These are phyloP conservation scores for Pseudonitzschia pungens DNA, from an alignment of 108 stramenopile genomes.

Conservation along the genomic window DNA sequence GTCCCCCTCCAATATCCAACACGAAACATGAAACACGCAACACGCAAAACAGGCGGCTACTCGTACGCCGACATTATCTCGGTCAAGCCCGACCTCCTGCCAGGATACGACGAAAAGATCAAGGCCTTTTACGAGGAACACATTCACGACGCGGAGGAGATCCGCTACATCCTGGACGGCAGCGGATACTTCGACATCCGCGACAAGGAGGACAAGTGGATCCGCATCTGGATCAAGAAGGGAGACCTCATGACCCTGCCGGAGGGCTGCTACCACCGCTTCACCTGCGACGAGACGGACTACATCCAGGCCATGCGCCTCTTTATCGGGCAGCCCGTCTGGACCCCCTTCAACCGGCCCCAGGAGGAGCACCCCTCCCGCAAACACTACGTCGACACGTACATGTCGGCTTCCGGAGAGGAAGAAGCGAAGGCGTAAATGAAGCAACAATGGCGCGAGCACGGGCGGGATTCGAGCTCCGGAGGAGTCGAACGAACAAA, in stretches of 20 bases:
- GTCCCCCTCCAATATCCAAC: too few species aligned
- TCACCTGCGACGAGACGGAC: slow-evolving; percentile 87
- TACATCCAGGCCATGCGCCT: slow-evolving; percentile 93
- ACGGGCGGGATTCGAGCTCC: too few species aligned
- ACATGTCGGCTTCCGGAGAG: not conserved
- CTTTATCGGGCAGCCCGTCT: slow-evolving; percentile 93
- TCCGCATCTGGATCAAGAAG: slow-evolving; percentile 90
- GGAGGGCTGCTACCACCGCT: slow-evolving; percentile 91
- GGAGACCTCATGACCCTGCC: slow-evolving; percentile 96
- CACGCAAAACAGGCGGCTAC: slow-evolving; percentile 66
- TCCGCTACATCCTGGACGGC: slow-evolving; percentile 90
- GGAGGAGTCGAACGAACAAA: too few species aligned
- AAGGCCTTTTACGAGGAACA: slow-evolving; percentile 95
- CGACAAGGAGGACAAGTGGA: slow-evolving; percentile 81
- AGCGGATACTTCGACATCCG: slow-evolving; percentile 94
- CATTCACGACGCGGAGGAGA: slow-evolving; percentile 97
- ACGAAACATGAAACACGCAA: too few species aligned
- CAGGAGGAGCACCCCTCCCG: slow-evolving; percentile 82
- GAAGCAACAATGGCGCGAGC: not conserved
- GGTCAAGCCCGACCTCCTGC: slow-evolving; percentile 80
- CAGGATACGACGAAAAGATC: slow-evolving; percentile 89
- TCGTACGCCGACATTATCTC: slow-evolving; percentile 92
- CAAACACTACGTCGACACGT: slow-evolving; percentile 59
- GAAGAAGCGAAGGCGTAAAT: not conserved
- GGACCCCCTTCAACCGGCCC: slow-evolving; percentile 96